phyloP scores from a whole-genome alignment of 2,329 filamentous ascomycete genomes.

The Dryadomyces quercus-mongolicae region DNA sequence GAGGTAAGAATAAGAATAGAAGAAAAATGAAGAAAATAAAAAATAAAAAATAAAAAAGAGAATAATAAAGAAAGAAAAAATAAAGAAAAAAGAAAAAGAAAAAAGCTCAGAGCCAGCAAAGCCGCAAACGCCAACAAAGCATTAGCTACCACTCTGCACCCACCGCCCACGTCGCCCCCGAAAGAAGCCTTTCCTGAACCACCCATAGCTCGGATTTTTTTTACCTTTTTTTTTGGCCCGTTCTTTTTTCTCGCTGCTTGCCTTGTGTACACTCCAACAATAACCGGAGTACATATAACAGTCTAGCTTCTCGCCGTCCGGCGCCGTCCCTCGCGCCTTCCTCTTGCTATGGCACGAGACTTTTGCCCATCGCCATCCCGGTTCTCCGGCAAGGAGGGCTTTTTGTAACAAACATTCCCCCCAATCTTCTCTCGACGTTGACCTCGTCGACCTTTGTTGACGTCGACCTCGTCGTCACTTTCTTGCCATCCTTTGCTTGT shows the following conservation, averaged over 20 bases:
- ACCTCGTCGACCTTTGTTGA: neutral
- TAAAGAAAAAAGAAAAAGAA: neutral
- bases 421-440: neutral
- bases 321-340: slow-evolving; percentile 20
- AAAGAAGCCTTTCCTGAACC: slow-evolving; percentile 10
- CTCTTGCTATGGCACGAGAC: slow-evolving; percentile 29
- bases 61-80: neutral
- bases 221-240: neutral
- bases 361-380: slow-evolving; percentile 18
- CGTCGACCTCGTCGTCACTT: neutral
- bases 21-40: neutral
- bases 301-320: slow-evolving; percentile 12
- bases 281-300: slow-evolving; percentile 6
- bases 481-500: neutral
- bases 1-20: neutral
- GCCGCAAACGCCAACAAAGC: neutral
- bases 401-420: neutral
- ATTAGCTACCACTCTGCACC: neutral
- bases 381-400: slow-evolving; percentile 25
- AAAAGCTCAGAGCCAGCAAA: neutral
- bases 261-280: slow-evolving; percentile 1
- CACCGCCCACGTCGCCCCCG: neutral
- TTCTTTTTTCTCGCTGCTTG: slow-evolving; percentile 2
- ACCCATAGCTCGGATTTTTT: slow-evolving; percentile 9
- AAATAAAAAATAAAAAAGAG: neutral